phyloP scores from a whole-genome alignment of 352 stramenopile species.

The Lagenidium giganteum region DNA sequence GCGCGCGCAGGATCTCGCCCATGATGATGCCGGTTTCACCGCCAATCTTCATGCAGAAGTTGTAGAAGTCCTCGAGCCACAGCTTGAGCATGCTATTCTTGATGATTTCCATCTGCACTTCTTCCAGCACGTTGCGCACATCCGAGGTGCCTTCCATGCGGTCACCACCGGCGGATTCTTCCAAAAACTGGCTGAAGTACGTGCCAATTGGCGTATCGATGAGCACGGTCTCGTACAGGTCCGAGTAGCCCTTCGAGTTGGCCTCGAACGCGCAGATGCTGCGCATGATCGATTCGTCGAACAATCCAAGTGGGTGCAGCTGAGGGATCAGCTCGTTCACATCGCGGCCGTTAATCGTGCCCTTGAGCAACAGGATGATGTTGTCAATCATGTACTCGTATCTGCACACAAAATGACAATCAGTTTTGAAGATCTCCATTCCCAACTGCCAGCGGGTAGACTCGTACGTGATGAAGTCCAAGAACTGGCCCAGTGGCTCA shows the following conservation, averaged over 20 bases:
- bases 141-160: conserved; percentile 82
- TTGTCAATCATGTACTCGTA: conserved; percentile 99
- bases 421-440: neutral
- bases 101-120: conserved; percentile 99
- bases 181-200: conserved; percentile 98
- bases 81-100: conserved; percentile 99
- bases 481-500: conserved; percentile 94
- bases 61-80: conserved; percentile 93
- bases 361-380: conserved; percentile 98
- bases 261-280: conserved; percentile 98
- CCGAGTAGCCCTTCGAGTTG: conserved; percentile 96
- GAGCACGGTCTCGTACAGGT: conserved; percentile 99
- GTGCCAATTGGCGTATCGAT: conserved; percentile 98
- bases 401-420: conserved; percentile 27
- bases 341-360: conserved; percentile 95
- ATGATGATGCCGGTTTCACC: conserved; percentile 98
- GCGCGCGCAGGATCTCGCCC: conserved; percentile 92
- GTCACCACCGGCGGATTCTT: conserved; percentile 88
- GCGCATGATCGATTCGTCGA: conserved; percentile 98
- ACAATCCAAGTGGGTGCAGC: conserved; percentile 98
- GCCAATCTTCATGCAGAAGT: conserved; percentile 94
- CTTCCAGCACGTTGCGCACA: conserved; percentile 96
- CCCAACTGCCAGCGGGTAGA: neutral
- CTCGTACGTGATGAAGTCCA: conserved; percentile 98
- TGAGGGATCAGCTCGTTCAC: conserved; percentile 97